Conservation (phyloP, 2,329 filamentous ascomycete species). For the Sporothrix variecibatus region DNA sequence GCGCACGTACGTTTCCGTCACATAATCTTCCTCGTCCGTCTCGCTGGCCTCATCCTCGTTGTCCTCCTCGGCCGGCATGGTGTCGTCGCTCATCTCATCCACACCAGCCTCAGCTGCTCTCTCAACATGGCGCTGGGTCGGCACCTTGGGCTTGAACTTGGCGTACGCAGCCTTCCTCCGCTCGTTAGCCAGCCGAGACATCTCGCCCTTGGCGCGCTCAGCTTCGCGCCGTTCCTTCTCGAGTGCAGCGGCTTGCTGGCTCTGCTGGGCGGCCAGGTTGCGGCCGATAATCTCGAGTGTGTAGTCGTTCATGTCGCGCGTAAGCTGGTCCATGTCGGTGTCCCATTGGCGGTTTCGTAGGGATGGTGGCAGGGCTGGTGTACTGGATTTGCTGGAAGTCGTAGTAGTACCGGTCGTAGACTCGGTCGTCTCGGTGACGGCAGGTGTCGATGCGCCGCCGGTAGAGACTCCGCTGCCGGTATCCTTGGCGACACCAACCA, state of each 20-base stretch:
- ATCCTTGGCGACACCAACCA: not conserved
- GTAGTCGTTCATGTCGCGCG: constrained; percentile 60
- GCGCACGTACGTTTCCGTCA: constrained; percentile 66
- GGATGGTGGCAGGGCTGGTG: constrained; percentile 37
- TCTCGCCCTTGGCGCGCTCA: constrained; percentile 13
- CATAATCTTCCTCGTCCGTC: constrained; percentile 57
- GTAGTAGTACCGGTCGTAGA: not conserved
- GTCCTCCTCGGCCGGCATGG: constrained; percentile 38
- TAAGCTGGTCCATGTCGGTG: constrained; percentile 52
- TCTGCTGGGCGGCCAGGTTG: constrained; percentile 51
- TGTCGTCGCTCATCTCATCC: constrained; percentile 41
- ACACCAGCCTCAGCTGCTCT: constrained; percentile 29
- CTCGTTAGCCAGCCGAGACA: constrained; percentile 25
- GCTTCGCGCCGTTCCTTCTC: not conserved
- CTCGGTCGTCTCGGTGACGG: not conserved
- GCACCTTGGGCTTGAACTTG: constrained; percentile 29
- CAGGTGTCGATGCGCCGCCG: not conserved
- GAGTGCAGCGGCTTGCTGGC: not conserved
- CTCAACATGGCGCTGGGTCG: constrained; percentile 29
- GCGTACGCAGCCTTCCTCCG: constrained; percentile 27
- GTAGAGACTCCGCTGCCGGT: constrained; percentile 14
- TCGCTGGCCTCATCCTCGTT: constrained; percentile 49
- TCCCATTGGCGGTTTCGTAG: constrained; percentile 36
- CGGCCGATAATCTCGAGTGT: constrained; percentile 60
- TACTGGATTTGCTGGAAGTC: not conserved